A percentile compares a stretch with the other conserved stretches of the same genome.
These are phyloP conservation scores for Pelargonium fulgidum DNA, from an alignment of 441 rosid genomes.

Conservation along the genomic window DNA sequence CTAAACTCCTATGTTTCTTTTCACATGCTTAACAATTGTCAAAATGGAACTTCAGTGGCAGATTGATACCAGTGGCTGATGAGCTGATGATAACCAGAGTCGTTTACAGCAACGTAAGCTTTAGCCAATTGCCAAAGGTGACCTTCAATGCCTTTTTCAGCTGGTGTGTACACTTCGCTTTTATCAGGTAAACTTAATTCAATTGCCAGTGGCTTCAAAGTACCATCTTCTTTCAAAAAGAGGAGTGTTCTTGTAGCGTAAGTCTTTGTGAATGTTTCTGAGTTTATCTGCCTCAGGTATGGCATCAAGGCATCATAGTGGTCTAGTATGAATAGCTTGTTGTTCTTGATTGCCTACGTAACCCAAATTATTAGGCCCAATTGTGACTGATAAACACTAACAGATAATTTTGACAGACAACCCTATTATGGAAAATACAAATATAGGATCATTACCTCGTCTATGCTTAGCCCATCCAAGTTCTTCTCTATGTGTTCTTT, in stretches of 20 bases:
- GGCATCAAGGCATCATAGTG: conserved; percentile 84
- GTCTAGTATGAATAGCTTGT: conserved; percentile 62
- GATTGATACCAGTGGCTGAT: conserved; percentile 72
- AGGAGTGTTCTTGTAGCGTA: conserved; percentile 79
- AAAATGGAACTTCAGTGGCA: background rate
- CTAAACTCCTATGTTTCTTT: no score
- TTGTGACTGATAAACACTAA: background rate
- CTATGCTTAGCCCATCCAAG: conserved; percentile 43
- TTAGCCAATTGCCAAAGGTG: conserved; percentile 85
- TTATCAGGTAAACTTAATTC: conserved; percentile 65
- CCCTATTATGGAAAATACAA: background rate
- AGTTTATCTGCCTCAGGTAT: conserved; percentile 56
- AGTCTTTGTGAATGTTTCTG: conserved; percentile 51
- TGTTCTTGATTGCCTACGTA: conserved; percentile 52
- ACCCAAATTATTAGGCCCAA: background rate
- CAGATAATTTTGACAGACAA: background rate
- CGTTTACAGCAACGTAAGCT: conserved; percentile 72
- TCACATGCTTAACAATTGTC: background rate
- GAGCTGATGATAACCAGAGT: conserved; percentile 79
- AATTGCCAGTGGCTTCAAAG: conserved; percentile 71
- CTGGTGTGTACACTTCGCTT: conserved; percentile 66
- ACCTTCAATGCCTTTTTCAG: conserved; percentile 46
- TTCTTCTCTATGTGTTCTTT: conserved; percentile 39
- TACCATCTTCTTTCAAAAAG: conserved; percentile 57
- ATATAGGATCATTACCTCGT: conserved; percentile 38